phyloP scores from a whole-genome alignment of 768 basidiomycete genomes.

The Lactarius trivialis region DNA sequence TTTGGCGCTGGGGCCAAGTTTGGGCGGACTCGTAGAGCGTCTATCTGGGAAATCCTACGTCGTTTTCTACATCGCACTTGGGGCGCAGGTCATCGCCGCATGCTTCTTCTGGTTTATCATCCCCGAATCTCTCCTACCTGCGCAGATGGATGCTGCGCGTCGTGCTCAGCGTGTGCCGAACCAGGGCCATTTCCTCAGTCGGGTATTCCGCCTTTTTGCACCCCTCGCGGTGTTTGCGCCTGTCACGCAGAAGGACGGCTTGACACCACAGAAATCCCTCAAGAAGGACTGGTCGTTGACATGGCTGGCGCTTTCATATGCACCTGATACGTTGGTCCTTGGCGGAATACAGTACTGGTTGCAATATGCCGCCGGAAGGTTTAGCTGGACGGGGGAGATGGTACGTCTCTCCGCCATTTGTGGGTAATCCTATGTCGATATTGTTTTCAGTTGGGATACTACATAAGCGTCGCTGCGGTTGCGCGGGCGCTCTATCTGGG shows the following conservation, averaged over 20 bases:
- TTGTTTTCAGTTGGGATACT: slow-evolving; percentile 9
- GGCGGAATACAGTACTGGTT: slow-evolving; percentile 23
- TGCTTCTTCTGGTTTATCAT: slow-evolving; percentile 50
- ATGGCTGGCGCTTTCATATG: slow-evolving; percentile 48
- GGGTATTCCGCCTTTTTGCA: slow-evolving; percentile 55
- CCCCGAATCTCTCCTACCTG: slow-evolving; percentile 68
- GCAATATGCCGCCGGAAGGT: slow-evolving; percentile 15
- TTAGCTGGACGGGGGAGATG: slow-evolving; percentile 11
- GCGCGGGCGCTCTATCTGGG: slow-evolving; percentile 10
- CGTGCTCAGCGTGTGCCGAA: slow-evolving; percentile 19
- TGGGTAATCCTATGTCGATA: not conserved
- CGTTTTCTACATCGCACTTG: slow-evolving; percentile 63
- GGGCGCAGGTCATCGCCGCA: slow-evolving; percentile 44
- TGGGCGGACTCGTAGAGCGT: slow-evolving; percentile 62
- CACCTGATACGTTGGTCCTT: slow-evolving; percentile 26
- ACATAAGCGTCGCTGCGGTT: slow-evolving; percentile 4
- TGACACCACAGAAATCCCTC: slow-evolving; percentile 36
- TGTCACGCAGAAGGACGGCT: slow-evolving; percentile 22
- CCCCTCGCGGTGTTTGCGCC: slow-evolving; percentile 68
- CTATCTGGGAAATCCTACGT: slow-evolving; percentile 47
- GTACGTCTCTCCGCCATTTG: not conserved
- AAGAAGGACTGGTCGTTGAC: slow-evolving; percentile 62
- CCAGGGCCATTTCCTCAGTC: slow-evolving; percentile 33
- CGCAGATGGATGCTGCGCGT: slow-evolving; percentile 29
- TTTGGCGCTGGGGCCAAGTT: slow-evolving; percentile 68